A percentile compares a stretch with the other conserved stretches of the same genome.
Evolutionary conservation across 768 basidiomycete species (phyloP).

Genomic region (Termitomyces heimii): DNA sequence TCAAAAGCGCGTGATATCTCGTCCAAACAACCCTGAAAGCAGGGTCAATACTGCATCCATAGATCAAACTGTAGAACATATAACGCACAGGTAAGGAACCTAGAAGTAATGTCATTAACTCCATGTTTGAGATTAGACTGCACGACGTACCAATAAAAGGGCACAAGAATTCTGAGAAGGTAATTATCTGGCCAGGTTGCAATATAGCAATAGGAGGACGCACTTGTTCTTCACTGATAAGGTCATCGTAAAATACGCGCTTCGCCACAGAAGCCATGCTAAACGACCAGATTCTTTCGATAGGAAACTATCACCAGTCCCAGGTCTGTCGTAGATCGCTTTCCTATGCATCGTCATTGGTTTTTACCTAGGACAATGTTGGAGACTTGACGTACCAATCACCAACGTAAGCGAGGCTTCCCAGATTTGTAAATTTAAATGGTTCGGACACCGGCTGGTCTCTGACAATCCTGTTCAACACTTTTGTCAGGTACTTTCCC

Average conservation of each 20-base stretch:
- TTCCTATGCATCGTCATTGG: conserved; percentile 39
- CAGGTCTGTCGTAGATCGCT: conserved; percentile 69
- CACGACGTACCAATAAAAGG: conserved; percentile 9
- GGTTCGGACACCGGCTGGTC: conserved; percentile 38
- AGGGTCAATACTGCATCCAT: not conserved
- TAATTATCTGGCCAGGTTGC: not conserved
- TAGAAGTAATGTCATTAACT: not conserved
- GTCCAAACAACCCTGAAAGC: conserved; percentile 17
- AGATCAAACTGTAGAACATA: not conserved
- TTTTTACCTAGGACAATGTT: not conserved
- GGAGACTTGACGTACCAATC: conserved; percentile 43
- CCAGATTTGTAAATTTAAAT: conserved; percentile 69
- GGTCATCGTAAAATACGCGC: conserved; percentile 77
- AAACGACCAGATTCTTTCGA: conserved; percentile 59
- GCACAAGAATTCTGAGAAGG: conserved; percentile 6
- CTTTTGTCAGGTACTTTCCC: conserved; percentile 59
- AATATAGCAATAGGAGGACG: conserved; percentile 15
- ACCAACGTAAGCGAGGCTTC: conserved; percentile 77
- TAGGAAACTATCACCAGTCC: conserved; percentile 41
- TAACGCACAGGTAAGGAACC: conserved; percentile 9
- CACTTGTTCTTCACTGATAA: conserved; percentile 68
- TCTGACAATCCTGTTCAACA: conserved; percentile 58
- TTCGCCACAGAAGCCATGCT: conserved; percentile 78
- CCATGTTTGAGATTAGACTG: not conserved
- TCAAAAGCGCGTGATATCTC: conserved; percentile 68